Evolutionary conservation across 2,329 filamentous ascomycete genomes (phyloP), one percentile per base, ranked within the genome.

Genomic region (Corynespora cassiicola): DNA sequence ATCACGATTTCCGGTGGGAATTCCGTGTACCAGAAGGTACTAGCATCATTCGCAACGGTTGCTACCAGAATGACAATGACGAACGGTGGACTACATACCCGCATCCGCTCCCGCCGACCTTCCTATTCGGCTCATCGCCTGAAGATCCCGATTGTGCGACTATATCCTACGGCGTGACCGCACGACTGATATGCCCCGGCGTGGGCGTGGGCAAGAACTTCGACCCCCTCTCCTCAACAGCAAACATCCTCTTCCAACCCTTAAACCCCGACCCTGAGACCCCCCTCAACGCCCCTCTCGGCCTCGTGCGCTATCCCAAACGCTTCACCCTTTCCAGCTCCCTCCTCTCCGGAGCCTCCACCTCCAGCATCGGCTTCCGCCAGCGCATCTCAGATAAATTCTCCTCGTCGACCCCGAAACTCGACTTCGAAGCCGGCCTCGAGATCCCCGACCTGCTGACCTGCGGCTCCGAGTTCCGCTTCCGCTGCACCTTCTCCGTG

Each of bases 61-160:
- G 44, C 16, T 62, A 62, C 39, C 39, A 55, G 25, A 7, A 47
- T 6, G 39, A 51, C 11, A 22, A 11, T 2, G 49, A 54, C 12
- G 15, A 29, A 10, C 41, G 42, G 3, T 62, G 42, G 42, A 53
- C 42, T 0, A 36, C 48, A 1, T 21, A 27, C 8, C 54, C 51
- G 1, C 58, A 62, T 23, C 10, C 40, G n/a, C 40, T 62, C 3
- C 58, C 58, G 2, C 58, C 58, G 5, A 55, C 40, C 2, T 60
- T 62, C 31, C 27, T 44, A 4, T 32, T 33, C 18, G 51, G 36
- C 0, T 11, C 12, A 3, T 34, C 11, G 6, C 9, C 12, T 5
- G 31, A 41, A 19, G 11, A 30, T 2, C 45, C 55, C 1, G 42
- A 59, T 36, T 46, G 44, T 18, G 47, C 47, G 1, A 38, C 41